phyloP scores from a whole-genome alignment of 306 rosid species.

The Styphnolobium japonicum region DNA sequence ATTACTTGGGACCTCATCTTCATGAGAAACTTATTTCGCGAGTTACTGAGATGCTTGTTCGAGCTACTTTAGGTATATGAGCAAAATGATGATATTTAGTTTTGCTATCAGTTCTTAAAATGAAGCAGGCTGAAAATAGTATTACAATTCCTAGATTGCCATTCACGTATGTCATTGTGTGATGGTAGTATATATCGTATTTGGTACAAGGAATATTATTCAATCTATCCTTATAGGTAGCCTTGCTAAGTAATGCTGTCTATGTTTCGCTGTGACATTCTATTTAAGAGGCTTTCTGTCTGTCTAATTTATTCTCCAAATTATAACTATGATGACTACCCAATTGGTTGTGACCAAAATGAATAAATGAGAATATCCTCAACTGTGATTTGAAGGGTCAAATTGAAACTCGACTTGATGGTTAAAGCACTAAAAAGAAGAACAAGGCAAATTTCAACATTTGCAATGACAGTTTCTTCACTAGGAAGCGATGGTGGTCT shows the following conservation, averaged over 20 bases:
- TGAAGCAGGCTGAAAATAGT: too few species aligned
- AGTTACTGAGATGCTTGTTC: slow-evolving; percentile 31
- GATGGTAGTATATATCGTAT: too few species aligned
- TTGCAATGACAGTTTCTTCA: background rate
- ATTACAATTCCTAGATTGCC: background rate
- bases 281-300: too few species aligned
- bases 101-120: background rate
- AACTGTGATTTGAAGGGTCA: background rate
- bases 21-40: slow-evolving; percentile 9
- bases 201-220: background rate
- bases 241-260: background rate
- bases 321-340: background rate
- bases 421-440: too few species aligned
- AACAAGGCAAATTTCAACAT: background rate
- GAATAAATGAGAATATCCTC: background rate
- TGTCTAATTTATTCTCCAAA: too few species aligned
- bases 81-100: background rate
- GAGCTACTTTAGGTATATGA: slow-evolving; percentile 38
- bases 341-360: background rate
- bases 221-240: background rate
- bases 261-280: too few species aligned
- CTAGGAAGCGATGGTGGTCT: background rate
- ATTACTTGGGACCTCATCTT: slow-evolving; percentile 25
- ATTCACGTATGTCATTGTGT: too few species aligned
- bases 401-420: background rate